Evolutionary conservation across 768 basidiomycete species (phyloP).

Genomic region (Pholiota microspora): DNA sequence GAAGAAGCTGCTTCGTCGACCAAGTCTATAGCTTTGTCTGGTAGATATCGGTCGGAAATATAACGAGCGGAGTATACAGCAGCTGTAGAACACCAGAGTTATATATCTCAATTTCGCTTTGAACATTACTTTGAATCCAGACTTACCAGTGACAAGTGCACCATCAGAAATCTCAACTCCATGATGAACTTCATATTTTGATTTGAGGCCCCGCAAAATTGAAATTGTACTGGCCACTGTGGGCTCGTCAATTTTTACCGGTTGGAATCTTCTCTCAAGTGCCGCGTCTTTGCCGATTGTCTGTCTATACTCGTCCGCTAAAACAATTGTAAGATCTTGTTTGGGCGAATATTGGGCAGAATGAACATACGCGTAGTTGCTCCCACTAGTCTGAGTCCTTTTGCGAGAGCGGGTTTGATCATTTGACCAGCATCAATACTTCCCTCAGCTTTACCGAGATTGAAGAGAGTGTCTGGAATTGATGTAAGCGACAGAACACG

Average conservation of each 20-base stretch:
- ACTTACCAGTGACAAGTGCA: slow-evolving; percentile 79
- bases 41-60: slow-evolving; percentile 83
- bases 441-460: slow-evolving; percentile 89
- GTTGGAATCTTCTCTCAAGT: slow-evolving; percentile 88
- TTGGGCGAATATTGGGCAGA: too few relatives aligned
- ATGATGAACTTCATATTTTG: slow-evolving; percentile 88
- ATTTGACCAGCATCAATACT: slow-evolving; percentile 91
- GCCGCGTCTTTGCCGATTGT: slow-evolving; percentile 92
- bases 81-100: slow-evolving; percentile 38
- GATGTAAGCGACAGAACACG: neutral
- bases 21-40: slow-evolving; percentile 90
- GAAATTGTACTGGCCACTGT: slow-evolving; percentile 82
- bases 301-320: slow-evolving; percentile 87
- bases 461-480: slow-evolving; percentile 68
- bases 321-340: neutral
- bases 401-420: slow-evolving; percentile 89
- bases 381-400: slow-evolving; percentile 85
- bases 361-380: slow-evolving; percentile 76
- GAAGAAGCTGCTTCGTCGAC: slow-evolving; percentile 92
- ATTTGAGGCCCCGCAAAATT: slow-evolving; percentile 83
- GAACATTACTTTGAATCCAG: neutral
- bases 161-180: slow-evolving; percentile 90
- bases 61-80: slow-evolving; percentile 84
- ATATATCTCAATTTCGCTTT: too few relatives aligned
- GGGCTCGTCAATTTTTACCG: slow-evolving; percentile 86